Base-by-base conservation (phyloP, 2,329 filamentous ascomycete species). In the Cladobotryum mycophilum region DNA sequence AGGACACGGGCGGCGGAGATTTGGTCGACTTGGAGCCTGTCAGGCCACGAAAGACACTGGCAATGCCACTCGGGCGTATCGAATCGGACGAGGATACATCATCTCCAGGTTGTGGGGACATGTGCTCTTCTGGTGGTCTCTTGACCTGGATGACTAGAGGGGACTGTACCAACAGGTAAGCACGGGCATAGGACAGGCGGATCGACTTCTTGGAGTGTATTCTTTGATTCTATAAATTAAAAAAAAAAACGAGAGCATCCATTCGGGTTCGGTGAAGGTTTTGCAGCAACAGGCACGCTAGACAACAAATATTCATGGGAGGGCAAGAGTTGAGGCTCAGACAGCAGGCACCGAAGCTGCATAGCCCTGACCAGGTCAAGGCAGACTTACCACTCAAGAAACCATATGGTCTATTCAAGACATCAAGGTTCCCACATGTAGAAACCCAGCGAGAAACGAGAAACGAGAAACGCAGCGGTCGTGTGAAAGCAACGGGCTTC, bases 41-140 rank as follows among this genome's bases (percentile, higher is more conserved):
- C 59, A 85, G 69, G 58, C 78, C 81, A 60, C 82, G 82, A 63
- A 85, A 81, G 54, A 85, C 81, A 58, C 79, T 78, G 59, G 79
- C 80, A 59, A 85, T 72, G 58, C 79, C 80, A 55, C 80, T 73
- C 38, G 73, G 66, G 61, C 69, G 74, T 68, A 73, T 78, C 51
- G 76, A 70, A 64, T 85, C 81, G 60, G 76, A 74, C 55, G 75
- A 74, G 53, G 74, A 71, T 57, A 70, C 64, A 61, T 75, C 76
- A 72, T 84, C 80, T 71, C 78, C 78, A 58, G 76, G 70, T 61
- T 75, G 74, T 54, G 79, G 78, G 69, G 81, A 76, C 81, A 85
- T 85, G 72, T 74, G 73, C 66, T 72, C 70, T 66, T 71, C 59
- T 55, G 61, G 56, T 36, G 56, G 51, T 53, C 52, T 57, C 54